phyloP scores from a whole-genome alignment of 305 asterid genomes.

The Solanum aculeatissimum region DNA sequence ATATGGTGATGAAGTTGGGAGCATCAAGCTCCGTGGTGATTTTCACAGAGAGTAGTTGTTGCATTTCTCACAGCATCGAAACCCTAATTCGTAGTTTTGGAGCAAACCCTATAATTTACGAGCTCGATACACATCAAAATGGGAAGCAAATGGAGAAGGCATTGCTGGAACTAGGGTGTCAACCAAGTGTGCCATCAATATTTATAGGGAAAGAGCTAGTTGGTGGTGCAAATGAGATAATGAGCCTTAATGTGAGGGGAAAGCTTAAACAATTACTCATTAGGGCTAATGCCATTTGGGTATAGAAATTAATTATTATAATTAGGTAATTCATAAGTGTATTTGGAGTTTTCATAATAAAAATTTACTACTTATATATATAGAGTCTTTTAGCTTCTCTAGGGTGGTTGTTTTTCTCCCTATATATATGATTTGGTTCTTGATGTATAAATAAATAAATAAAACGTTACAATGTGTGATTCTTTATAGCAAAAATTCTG shows the following conservation, averaged over 20 bases:
- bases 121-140: constrained; percentile 33
- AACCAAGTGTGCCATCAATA: constrained; percentile 47
- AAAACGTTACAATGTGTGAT: background rate
- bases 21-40: constrained; percentile 32
- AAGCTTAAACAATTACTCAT: constrained; percentile 41
- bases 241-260: constrained; percentile 47
- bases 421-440: background rate
- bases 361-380: background rate
- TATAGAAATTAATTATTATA: constrained; percentile 3
- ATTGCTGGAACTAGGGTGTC: constrained; percentile 28
- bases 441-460: background rate
- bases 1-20: constrained; percentile 9
- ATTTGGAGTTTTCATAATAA: background rate
- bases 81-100: constrained; percentile 40
- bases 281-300: constrained; percentile 58
- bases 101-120: constrained; percentile 39
- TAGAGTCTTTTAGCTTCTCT: background rate
- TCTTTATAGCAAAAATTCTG: background rate
- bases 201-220: constrained; percentile 42
- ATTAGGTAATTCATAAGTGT: background rate
- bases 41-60: constrained; percentile 54
- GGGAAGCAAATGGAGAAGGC: constrained; percentile 47
- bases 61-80: constrained; percentile 39
- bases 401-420: background rate
- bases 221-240: constrained; percentile 59